Evolutionary conservation across 306 rosid species (phyloP).

Genomic region (Pyrus bretschneideri): DNA sequence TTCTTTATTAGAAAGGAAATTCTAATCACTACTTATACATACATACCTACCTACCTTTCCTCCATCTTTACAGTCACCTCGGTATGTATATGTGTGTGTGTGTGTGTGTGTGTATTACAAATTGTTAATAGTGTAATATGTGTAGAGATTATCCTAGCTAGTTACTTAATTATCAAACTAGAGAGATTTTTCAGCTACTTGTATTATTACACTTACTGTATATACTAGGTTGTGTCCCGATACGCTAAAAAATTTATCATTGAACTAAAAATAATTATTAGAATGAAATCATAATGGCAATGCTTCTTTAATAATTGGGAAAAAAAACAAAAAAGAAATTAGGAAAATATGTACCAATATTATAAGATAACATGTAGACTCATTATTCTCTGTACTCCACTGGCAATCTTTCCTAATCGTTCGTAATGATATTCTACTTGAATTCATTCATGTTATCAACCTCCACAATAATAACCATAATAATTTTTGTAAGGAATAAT

Average conservation of each 20-base stretch:
- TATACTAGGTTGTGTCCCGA: too few species aligned
- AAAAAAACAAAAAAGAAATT: too few species aligned
- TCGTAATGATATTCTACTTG: constrained; percentile 53
- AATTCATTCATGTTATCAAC: constrained; percentile 35
- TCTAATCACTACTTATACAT: not conserved
- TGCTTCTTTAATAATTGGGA: not conserved
- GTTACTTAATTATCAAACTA: not conserved
- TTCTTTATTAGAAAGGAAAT: not conserved
- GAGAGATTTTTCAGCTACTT: too few species aligned
- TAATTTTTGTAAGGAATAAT: constrained; percentile 18
- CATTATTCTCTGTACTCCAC: constrained; percentile 17
- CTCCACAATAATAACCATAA: constrained; percentile 27
- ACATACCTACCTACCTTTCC: not conserved
- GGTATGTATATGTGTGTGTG: not conserved
- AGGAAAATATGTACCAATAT: not conserved
- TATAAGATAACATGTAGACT: constrained; percentile 20
- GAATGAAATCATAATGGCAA: not conserved
- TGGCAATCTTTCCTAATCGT: constrained; percentile 33
- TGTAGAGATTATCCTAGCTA: not conserved
- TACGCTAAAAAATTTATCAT: not conserved
- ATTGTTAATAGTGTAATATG: not conserved
- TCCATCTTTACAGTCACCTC: not conserved
- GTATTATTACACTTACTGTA: too few species aligned
- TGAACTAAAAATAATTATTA: not conserved
- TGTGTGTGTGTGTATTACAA: not conserved